Evolutionary conservation across 1,139 yeast genomes (phyloP).

Genomic region (Lodderomyces parapsilosis): DNA sequence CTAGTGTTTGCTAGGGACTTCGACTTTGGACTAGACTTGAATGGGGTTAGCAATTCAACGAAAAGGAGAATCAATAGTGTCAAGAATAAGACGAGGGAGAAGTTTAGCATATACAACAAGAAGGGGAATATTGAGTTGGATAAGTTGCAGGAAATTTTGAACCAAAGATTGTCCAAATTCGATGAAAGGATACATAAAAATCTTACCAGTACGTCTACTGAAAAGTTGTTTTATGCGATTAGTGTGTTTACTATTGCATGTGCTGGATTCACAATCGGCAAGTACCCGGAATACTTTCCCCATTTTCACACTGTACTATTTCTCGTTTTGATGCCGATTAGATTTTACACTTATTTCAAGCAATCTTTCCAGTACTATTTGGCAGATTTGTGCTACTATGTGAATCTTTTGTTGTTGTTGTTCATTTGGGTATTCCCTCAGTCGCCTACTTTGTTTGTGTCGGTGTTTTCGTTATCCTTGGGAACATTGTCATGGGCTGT

Average conservation of each 20-base stretch:
- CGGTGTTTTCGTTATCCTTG: conserved; percentile 82
- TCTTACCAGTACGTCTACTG: conserved; percentile 61
- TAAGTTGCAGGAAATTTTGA: conserved; percentile 34
- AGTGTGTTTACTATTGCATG: conserved; percentile 68
- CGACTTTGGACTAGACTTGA: conserved; percentile 44
- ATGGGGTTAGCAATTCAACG: conserved; percentile 37
- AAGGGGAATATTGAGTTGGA: conserved; percentile 24
- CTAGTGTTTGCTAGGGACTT: conserved; percentile 41
- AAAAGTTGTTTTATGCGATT: conserved; percentile 77
- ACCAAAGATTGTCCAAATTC: conserved; percentile 48
- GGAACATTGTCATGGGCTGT: conserved; percentile 95
- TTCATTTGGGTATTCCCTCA: conserved; percentile 83
- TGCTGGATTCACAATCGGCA: conserved; percentile 77
- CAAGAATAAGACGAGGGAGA: conserved; percentile 36
- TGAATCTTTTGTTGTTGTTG: conserved; percentile 63
- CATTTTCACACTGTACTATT: conserved; percentile 67
- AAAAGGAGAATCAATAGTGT: conserved; percentile 33
- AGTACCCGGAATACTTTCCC: conserved; percentile 75
- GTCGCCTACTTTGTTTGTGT: conserved; percentile 68
- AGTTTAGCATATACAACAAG: conserved; percentile 22
- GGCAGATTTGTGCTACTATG: conserved; percentile 94
- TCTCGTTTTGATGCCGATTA: conserved; percentile 71
- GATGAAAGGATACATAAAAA: conserved; percentile 55
- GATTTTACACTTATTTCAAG: conserved; percentile 81
- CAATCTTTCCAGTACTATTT: conserved; percentile 78